Evolutionary conservation across 768 basidiomycete genomes (phyloP).

Genomic region (Vararia minispora): DNA sequence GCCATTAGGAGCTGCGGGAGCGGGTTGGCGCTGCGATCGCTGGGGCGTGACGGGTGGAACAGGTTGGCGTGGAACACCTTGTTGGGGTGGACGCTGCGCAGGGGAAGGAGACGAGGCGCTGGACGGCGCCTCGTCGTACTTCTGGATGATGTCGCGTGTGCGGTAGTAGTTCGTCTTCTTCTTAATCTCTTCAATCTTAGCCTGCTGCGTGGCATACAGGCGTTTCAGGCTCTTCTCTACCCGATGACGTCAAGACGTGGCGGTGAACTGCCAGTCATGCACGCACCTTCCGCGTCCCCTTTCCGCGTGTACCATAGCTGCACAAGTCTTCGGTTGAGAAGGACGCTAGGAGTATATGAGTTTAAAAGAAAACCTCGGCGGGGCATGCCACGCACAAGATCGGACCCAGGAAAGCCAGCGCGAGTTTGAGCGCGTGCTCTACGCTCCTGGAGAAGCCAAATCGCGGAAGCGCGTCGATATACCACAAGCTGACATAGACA

Average conservation of each 20-base stretch:
- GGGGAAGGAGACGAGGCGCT: conserved; percentile 26
- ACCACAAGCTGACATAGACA: conserved; percentile 66
- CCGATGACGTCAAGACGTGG: conserved; percentile 3
- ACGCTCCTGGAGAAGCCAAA: conserved; percentile 20
- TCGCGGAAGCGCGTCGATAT: conserved; percentile 43
- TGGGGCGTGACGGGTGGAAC: conserved; percentile 16
- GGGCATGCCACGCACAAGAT: conserved; percentile 47
- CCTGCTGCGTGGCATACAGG: conserved; percentile 67
- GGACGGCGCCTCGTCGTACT: conserved; percentile 60
- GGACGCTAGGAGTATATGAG: conserved; percentile 31
- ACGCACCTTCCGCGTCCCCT: conserved; percentile 69
- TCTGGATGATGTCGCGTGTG: conserved; percentile 81
- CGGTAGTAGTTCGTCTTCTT: conserved; percentile 95
- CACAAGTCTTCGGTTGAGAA: conserved; percentile 71
- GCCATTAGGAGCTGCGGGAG: conserved; percentile 12
- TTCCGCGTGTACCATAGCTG: conserved; percentile 77
- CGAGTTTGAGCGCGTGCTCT: conserved; percentile 34
- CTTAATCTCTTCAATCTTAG: conserved; percentile 92
- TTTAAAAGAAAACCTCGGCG: conserved; percentile 2
- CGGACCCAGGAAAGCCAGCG: conserved; percentile 65
- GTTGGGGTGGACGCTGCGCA: conserved; percentile 20
- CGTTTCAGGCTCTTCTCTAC: conserved; percentile 71
- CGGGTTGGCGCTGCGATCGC: conserved; percentile 18
- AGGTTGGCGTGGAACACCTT: conserved; percentile 23
- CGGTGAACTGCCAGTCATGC: not conserved